These are phyloP conservation scores for Loxodes magnus DNA, from an alignment of 73 alveolate species.

Conservation along the genomic window DNA sequence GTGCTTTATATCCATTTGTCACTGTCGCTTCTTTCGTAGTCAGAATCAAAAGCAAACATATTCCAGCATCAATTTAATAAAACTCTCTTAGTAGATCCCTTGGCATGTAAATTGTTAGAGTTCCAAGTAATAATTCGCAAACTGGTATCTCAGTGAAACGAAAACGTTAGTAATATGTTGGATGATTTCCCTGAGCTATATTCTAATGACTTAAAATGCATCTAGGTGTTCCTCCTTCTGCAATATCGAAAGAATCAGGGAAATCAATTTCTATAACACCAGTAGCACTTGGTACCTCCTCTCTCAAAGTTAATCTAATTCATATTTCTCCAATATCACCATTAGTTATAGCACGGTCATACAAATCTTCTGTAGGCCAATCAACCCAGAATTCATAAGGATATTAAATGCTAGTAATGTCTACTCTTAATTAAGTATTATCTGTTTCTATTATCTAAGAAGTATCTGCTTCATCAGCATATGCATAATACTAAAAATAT, in stretches of 20 bases:
- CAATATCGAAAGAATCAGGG: conserved; percentile 7
- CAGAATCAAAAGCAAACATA: background rate
- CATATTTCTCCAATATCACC: conserved; percentile 10
- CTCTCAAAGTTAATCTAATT: background rate
- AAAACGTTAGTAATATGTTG: background rate
- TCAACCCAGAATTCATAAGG: conserved; percentile 19
- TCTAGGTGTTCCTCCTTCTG: conserved; percentile 9
- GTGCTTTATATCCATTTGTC: background rate
- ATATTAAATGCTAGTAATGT: background rate
- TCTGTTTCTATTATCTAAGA: conserved; percentile 1
- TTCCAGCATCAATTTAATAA: background rate
- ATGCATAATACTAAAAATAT: background rate
- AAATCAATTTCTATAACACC: background rate
- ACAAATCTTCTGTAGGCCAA: background rate
- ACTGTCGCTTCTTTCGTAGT: conserved; percentile 2
- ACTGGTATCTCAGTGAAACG: background rate
- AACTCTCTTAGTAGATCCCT: background rate
- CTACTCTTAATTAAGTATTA: background rate
- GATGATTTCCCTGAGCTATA: background rate
- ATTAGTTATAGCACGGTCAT: conserved; percentile 1
- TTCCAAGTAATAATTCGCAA: background rate
- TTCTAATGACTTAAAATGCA: background rate
- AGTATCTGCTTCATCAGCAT: background rate
- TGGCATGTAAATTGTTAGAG: background rate
- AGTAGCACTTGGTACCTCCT: background rate